Base-by-base conservation (phyloP, 495 filamentous ascomycete genomes). In the Friedmanniomyces simplex region DNA sequence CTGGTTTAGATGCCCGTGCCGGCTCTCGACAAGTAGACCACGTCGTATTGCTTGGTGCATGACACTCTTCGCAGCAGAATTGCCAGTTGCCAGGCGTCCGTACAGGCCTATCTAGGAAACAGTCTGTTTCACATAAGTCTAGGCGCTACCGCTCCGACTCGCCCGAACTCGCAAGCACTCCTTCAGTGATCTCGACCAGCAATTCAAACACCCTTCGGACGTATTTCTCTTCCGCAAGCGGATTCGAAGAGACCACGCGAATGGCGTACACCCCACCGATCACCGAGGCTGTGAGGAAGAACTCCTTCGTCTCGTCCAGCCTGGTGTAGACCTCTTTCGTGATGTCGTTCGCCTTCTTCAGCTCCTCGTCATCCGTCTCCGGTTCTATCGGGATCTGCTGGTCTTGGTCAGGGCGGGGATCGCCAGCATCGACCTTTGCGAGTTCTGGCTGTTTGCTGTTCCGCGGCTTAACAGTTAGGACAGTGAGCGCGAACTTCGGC, bases 201-300 rank as follows among this genome's bases (percentile, higher is more conserved):
- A 91, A 79, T n/a, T 86, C 81, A 73, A 95, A 95, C 3, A 88
- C 86, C 59, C 77, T 77, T 52, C 76, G 71, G 10, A 96, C 69
- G 69, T 86, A 84, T 63, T 82, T 79, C 71, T 86, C 84, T 71
- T 90, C 80, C 0, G 86, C 80, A 18, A 76, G 74, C 43, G 76
- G 75, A 52, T 84, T 88, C 20, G 82, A 82, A 53, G 84, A 86
- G 11, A 95, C 82, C 25, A 97, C 80, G 0, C 93, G 77, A 55
- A 98, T 95, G 1, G 82, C 82, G 72, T 89, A 89, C 1, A 82
- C 70, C 2, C 84, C 88, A n/a, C 80, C 81, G 24, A 95, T 74
- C 16, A 89, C 77, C 0, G 81, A 86, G 55, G 84, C 84, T 1
- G 93, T 95, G 21, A 96, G 74, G 71, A 88, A 96, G 42, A 96